These are phyloP conservation scores for Escallonia rubra DNA, from an alignment of 129 eudicot genomes.

Conservation along the genomic window DNA sequence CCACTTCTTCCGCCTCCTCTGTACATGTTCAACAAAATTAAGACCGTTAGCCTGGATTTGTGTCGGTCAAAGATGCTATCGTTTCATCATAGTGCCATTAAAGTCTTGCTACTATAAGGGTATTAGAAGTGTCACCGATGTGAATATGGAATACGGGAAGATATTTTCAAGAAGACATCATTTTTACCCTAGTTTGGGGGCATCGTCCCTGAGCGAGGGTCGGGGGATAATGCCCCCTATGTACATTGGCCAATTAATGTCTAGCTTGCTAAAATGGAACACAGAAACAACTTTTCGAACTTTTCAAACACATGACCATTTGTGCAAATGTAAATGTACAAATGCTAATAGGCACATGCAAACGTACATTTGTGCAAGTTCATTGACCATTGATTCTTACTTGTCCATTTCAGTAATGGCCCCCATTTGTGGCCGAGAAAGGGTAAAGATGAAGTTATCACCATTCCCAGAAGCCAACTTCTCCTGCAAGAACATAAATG, in stretches of 20 bases:
- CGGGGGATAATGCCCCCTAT: too few relatives aligned
- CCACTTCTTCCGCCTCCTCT: slow-evolving; percentile 16
- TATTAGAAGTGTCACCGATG: neutral
- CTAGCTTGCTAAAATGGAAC: neutral
- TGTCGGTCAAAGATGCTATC: neutral
- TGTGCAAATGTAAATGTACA: too few relatives aligned
- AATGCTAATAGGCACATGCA: too few relatives aligned
- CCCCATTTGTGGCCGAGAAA: slow-evolving; percentile 64
- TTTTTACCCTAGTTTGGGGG: too few relatives aligned
- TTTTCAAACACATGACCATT: neutral
- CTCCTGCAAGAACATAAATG: slow-evolving; percentile 14
- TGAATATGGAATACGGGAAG: neutral
- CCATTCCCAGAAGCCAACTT: slow-evolving; percentile 49
- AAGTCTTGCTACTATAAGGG: neutral
- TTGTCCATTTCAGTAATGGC: slow-evolving; percentile 20
- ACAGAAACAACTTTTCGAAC: neutral
- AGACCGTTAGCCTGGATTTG: neutral
- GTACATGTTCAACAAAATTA: neutral
- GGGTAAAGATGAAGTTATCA: slow-evolving; percentile 42
- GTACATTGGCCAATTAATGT: too few relatives aligned
- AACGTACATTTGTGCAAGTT: neutral
- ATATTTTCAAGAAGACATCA: neutral
- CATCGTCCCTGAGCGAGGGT: too few relatives aligned
- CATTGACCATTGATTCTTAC: neutral
- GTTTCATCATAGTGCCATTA: neutral